Evolutionary conservation across 2,329 filamentous ascomycete species (phyloP).

Genomic region (Magnaporthiopsis poae): DNA sequence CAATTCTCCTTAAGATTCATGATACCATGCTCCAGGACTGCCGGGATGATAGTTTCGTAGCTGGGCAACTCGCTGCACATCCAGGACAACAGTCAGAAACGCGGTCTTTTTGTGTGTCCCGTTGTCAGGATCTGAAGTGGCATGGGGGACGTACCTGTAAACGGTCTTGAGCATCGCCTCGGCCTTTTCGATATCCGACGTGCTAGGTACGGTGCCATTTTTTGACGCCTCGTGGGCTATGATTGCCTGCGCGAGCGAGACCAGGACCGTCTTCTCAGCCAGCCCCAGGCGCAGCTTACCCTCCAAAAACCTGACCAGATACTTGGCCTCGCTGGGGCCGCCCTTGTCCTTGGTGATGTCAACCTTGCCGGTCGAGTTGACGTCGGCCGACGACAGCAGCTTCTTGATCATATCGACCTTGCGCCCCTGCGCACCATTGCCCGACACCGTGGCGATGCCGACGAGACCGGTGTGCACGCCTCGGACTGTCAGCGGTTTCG

Average conservation of each 20-base stretch:
- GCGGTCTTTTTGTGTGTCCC: neutral
- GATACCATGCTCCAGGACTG: slow-evolving; percentile 78
- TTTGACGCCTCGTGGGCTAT: slow-evolving; percentile 71
- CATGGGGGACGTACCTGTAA: slow-evolving; percentile 54
- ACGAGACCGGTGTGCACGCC: slow-evolving; percentile 83
- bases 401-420: slow-evolving; percentile 97
- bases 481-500: slow-evolving; percentile 75
- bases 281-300: slow-evolving; percentile 86
- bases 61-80: slow-evolving; percentile 73
- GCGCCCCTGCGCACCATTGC: slow-evolving; percentile 76
- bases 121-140: neutral
- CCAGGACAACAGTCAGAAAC: slow-evolving; percentile 22
- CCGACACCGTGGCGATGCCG: slow-evolving; percentile 75
- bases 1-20: slow-evolving; percentile 72
- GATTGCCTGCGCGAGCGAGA: slow-evolving; percentile 80
- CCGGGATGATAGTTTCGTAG: slow-evolving; percentile 88
- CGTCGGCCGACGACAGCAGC: slow-evolving; percentile 80
- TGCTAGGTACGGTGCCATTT: slow-evolving; percentile 60
- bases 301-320: slow-evolving; percentile 81
- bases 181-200: slow-evolving; percentile 69
- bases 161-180: slow-evolving; percentile 82
- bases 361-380: slow-evolving; percentile 62
- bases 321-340: slow-evolving; percentile 90
- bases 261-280: slow-evolving; percentile 83
- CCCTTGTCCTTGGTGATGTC: slow-evolving; percentile 90